Evolutionary conservation across 257 asterid genomes (phyloP).

Genomic region (Solanum virginianum): DNA sequence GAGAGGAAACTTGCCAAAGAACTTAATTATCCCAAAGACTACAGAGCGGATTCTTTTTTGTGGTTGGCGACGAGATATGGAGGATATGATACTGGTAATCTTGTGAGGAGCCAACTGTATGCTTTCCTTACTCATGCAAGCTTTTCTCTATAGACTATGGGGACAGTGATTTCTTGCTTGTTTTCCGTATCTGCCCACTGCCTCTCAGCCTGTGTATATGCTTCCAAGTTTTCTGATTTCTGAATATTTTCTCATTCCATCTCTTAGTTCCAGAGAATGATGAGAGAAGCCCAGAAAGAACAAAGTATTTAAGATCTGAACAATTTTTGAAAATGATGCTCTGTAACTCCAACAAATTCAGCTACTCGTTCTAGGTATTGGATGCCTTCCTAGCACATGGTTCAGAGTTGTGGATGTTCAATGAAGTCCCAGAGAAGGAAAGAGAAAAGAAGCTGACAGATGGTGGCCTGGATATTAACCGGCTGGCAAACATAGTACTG

Average conservation of each 20-base stretch:
- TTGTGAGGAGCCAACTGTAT: constrained; percentile 22
- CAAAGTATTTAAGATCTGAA: neutral
- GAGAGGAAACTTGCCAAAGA: constrained; percentile 63
- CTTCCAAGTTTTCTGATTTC: constrained; percentile 6
- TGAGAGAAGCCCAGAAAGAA: neutral
- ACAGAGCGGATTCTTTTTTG: constrained; percentile 81
- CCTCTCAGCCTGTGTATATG: constrained; percentile 5
- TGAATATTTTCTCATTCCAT: neutral
- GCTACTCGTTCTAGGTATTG: constrained; percentile 41
- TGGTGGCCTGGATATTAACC: constrained; percentile 70
- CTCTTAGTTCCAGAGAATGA: neutral
- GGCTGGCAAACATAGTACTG: constrained; percentile 54
- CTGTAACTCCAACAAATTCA: neutral
- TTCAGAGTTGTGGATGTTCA: constrained; percentile 91
- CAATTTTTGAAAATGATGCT: neutral
- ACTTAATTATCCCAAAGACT: constrained; percentile 44
- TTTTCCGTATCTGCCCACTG: constrained; percentile 11
- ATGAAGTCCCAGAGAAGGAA: constrained; percentile 69
- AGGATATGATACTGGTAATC: constrained; percentile 86
- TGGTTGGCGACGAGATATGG: constrained; percentile 96
- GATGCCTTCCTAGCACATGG: constrained; percentile 77
- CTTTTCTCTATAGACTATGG: constrained; percentile 17
- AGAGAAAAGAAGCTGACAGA: constrained; percentile 66
- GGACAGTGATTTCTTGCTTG: constrained; percentile 8
- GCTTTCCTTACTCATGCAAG: constrained; percentile 21